A percentile compares a stretch with the other conserved stretches of the same genome.
phyloP scores from a whole-genome alignment of 2,329 filamentous ascomycete species.

The Aspergillus cejpii region DNA sequence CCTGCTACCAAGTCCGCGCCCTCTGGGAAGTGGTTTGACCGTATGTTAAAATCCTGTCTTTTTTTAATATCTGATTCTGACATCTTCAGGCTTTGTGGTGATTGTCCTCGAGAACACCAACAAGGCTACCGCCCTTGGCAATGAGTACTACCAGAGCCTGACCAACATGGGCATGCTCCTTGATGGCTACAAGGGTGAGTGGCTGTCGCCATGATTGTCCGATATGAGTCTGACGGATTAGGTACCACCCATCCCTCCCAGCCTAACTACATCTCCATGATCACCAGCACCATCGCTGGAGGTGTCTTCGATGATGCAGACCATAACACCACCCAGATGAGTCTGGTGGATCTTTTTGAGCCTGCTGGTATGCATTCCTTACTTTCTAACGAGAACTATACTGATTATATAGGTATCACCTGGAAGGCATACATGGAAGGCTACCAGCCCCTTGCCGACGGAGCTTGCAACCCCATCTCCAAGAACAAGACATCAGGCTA shows the following conservation, averaged over 20 bases:
- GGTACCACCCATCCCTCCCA: constrained; percentile 12
- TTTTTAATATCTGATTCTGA: background rate
- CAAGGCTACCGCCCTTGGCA: constrained; percentile 8
- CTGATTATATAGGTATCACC: background rate
- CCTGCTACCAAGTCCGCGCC: too few species aligned
- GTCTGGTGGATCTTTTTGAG: constrained; percentile 11
- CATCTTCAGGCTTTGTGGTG: constrained; percentile 4
- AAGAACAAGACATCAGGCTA: constrained; percentile 7
- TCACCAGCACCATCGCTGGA: constrained; percentile 6
- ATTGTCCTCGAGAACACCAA: constrained; percentile 14
- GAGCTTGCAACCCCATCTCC: constrained; percentile 10
- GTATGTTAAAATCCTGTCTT: too few species aligned
- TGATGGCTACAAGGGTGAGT: background rate
- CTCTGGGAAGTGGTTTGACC: too few species aligned
- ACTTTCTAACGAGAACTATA: too few species aligned
- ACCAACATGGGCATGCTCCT: constrained; percentile 9
- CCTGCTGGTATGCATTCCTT: constrained; percentile 6
- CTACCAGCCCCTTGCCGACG: constrained; percentile 8
- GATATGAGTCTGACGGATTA: background rate
- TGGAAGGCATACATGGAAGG: constrained; percentile 13
- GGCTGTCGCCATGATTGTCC: too few species aligned
- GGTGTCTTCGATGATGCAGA: constrained; percentile 11
- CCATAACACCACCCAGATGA: constrained; percentile 12
- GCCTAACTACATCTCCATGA: constrained; percentile 14
- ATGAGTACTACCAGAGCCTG: constrained; percentile 7